Evolutionary conservation across 306 rosid genomes (phyloP).

Genomic region (Dryas alaskensis): DNA sequence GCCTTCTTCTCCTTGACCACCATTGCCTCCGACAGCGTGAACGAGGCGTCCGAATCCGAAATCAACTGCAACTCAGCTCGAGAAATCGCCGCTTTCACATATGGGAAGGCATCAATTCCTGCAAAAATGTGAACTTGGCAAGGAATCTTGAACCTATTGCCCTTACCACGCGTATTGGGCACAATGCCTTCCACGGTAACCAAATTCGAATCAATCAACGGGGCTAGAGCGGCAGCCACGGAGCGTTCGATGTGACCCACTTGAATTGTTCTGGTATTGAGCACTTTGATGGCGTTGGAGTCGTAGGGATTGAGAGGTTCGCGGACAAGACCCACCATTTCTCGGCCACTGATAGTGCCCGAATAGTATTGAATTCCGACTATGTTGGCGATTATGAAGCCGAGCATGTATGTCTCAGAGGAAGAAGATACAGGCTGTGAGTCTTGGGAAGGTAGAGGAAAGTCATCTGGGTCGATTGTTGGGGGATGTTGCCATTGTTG

Average conservation of each 20-base stretch:
- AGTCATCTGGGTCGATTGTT: slow-evolving; percentile 7
- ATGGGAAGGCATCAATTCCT: slow-evolving; percentile 21
- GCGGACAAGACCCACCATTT: slow-evolving; percentile 63
- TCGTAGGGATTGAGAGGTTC: slow-evolving; percentile 67
- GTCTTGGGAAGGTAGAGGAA: slow-evolving; percentile 1
- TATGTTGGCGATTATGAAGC: slow-evolving; percentile 59
- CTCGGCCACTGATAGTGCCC: slow-evolving; percentile 58
- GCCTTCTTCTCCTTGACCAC: slow-evolving; percentile 55
- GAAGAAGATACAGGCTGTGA: slow-evolving; percentile 23
- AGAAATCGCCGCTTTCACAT: slow-evolving; percentile 26
- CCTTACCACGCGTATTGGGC: slow-evolving; percentile 33
- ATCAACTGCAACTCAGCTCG: slow-evolving; percentile 43
- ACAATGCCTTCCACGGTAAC: slow-evolving; percentile 58
- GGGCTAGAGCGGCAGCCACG: slow-evolving; percentile 53
- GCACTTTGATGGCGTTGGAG: slow-evolving; percentile 61
- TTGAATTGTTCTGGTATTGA: slow-evolving; percentile 45
- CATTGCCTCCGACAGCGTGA: slow-evolving; percentile 54
- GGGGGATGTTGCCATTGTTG: slow-evolving; percentile 21
- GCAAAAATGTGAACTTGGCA: slow-evolving; percentile 69
- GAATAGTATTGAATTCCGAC: slow-evolving; percentile 56
- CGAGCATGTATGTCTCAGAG: slow-evolving; percentile 43
- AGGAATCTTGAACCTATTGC: slow-evolving; percentile 37
- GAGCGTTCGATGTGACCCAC: slow-evolving; percentile 62
- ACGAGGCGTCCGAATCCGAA: slow-evolving; percentile 36
- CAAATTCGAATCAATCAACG: slow-evolving; percentile 46